These are phyloP conservation scores for Fusarium globosum DNA, from an alignment of 2,329 filamentous ascomycete species.

Conservation along the genomic window DNA sequence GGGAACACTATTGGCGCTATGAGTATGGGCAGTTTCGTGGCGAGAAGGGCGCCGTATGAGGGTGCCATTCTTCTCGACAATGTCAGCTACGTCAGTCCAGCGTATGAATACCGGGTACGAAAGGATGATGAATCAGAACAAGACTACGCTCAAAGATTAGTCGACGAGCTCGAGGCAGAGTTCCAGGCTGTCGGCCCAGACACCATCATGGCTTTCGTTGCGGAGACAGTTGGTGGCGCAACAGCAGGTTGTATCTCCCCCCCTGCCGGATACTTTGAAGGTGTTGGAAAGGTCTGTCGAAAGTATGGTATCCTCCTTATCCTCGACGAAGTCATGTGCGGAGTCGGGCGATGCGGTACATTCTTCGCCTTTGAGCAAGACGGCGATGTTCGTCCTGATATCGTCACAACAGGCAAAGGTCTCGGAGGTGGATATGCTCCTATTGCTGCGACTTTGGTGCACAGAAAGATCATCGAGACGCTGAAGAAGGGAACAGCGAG, in stretches of 20 bases:
- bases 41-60: constrained; percentile 70
- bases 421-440: constrained; percentile 72
- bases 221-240: constrained; percentile 79
- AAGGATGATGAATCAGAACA: constrained; percentile 62
- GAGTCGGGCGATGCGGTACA: constrained; percentile 68
- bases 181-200: constrained; percentile 72
- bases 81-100: constrained; percentile 72
- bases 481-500: constrained; percentile 51
- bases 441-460: constrained; percentile 69
- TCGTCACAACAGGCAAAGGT: constrained; percentile 75
- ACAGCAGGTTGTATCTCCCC: constrained; percentile 74
- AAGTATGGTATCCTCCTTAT: constrained; percentile 80
- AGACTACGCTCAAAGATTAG: constrained; percentile 70
- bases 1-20: constrained; percentile 71
- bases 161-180: constrained; percentile 73
- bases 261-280: constrained; percentile 74
- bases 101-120: constrained; percentile 72
- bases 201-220: constrained; percentile 77
- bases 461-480: constrained; percentile 60
- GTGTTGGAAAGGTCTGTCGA: constrained; percentile 75
- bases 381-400: constrained; percentile 65
- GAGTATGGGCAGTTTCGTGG: constrained; percentile 70
- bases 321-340: constrained; percentile 82
- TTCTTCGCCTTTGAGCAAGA: constrained; percentile 73
- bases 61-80: constrained; percentile 49